Evolutionary conservation across 192 early-diverging fungal genomes (phyloP).

Genomic region (Entomortierella parvispora): DNA sequence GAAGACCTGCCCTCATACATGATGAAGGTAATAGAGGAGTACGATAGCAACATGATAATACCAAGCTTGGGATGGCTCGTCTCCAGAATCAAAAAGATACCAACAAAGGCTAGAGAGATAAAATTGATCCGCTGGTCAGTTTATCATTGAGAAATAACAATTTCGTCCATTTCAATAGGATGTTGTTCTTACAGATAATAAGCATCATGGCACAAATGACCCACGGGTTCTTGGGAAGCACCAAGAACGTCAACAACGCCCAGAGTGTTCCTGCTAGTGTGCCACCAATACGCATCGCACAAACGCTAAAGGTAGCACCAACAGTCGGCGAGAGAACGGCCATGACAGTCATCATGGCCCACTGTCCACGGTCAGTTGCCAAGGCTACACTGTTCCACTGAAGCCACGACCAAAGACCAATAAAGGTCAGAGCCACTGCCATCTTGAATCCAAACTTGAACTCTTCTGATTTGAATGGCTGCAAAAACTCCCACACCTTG

Average conservation of each 20-base stretch:
- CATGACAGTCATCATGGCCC: conserved; percentile 60
- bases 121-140: not conserved
- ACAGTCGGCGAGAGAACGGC: conserved; percentile 40
- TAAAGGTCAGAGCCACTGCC: conserved; percentile 50
- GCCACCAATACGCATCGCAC: conserved; percentile 58
- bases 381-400: conserved; percentile 31
- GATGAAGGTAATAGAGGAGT: conserved; percentile 32
- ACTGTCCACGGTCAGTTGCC: conserved; percentile 54
- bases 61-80: conserved; percentile 36
- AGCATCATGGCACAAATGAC: conserved; percentile 50
- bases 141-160: not conserved
- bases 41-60: conserved; percentile 41
- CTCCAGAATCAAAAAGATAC: conserved; percentile 35
- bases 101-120: conserved; percentile 8
- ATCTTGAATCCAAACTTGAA: conserved; percentile 65
- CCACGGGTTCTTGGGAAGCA: conserved; percentile 24
- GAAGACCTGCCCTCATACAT: conserved; percentile 19
- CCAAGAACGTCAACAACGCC: conserved; percentile 49
- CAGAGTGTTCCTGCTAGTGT: conserved; percentile 54
- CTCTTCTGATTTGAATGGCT: conserved; percentile 52
- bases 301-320: conserved; percentile 58
- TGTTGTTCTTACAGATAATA: conserved; percentile 17
- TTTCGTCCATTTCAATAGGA: not conserved
- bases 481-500: conserved; percentile 50
- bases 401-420: conserved; percentile 57